Conservation (phyloP, 352 stramenopile genomes). For the Globisporangium parvum region DNA sequence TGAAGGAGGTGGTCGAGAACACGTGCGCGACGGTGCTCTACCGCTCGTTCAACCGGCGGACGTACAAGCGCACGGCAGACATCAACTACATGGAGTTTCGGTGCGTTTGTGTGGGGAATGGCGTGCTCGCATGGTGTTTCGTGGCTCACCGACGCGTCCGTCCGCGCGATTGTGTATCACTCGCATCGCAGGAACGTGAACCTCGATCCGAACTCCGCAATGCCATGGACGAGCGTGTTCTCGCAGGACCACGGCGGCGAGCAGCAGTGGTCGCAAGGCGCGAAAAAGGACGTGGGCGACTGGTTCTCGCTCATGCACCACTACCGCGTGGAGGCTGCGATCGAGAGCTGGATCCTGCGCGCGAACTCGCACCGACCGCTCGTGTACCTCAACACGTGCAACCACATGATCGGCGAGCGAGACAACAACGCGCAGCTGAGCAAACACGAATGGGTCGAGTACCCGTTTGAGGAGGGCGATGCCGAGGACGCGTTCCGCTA, state of each 20-base stretch:
- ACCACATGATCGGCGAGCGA: conserved; percentile 84
- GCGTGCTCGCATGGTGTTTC: neutral
- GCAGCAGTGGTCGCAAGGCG: conserved; percentile 78
- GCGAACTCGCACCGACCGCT: conserved; percentile 46
- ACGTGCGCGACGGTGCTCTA: conserved; percentile 71
- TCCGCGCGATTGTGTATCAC: neutral
- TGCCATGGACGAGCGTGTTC: conserved; percentile 63
- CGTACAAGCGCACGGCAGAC: conserved; percentile 84
- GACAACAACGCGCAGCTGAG: conserved; percentile 73
- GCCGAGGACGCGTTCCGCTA: conserved; percentile 68
- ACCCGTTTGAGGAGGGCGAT: conserved; percentile 69
- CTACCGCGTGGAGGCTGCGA: conserved; percentile 54
- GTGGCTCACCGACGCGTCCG: neutral
- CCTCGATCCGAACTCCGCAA: conserved; percentile 28
- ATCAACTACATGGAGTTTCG: conserved; percentile 88
- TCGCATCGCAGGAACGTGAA: conserved; percentile 45
- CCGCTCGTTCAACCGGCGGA: conserved; percentile 80
- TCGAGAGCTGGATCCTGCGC: conserved; percentile 39
- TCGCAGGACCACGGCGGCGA: conserved; percentile 69
- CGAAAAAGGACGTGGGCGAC: conserved; percentile 72
- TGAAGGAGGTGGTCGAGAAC: conserved; percentile 68
- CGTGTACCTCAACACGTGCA: conserved; percentile 87
- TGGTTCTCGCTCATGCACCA: conserved; percentile 90
- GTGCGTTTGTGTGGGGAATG: conserved; percentile 18
- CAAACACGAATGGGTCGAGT: conserved; percentile 82